Base-by-base conservation (phyloP, 2,329 filamentous ascomycete species). In the Claviceps sp. region DNA sequence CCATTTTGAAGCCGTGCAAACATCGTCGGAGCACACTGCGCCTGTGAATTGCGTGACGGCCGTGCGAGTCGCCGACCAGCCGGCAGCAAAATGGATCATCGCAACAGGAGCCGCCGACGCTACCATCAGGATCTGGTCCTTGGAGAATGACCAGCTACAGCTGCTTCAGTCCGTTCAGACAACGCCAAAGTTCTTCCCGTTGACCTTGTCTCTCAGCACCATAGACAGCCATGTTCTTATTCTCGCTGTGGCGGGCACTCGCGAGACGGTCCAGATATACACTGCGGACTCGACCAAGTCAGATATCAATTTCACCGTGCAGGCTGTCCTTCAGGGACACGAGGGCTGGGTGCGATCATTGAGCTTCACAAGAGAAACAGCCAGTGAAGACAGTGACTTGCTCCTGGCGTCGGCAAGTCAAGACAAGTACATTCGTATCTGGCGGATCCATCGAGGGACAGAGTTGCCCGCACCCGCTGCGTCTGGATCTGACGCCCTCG, bases 391-490 rank as follows among this genome's bases (percentile, higher is more conserved):
- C 0, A 78, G 79, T 50, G 90, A 96, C 63, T 64, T 95, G 4
- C 69, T 97, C 22, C 76, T 98, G 20, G 88, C 91, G 0, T 97
- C 91, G 11, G 90, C 90, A 22, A 97, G 91, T 64, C 93, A 98
- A 66, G 93, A 98, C 68, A 96, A 95, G 69, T 98, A 97, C 61
- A 84, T 97, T 53, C 85, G 93, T 42, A 77, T 98, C 38, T 98
- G 93, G 93, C 81, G 90, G 53, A 71, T 98, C 38, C 86, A 86
- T 56, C 73, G 78, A 55, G 88, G 87, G 37, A 77, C 77, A 53
- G 79, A 82, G 37, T 68, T 86, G 1, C 81, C 83, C 1, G 69
- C 74, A 0, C 71, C 76, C 48, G 77, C 76, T 40, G 71, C 69
- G 6, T 72, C 75, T 1, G 69, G 68, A 23, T 73, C 78, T 5